Evolutionary conservation across 2,329 filamentous ascomycete species (phyloP).

Genomic region (Verticillium albo-atrum): DNA sequence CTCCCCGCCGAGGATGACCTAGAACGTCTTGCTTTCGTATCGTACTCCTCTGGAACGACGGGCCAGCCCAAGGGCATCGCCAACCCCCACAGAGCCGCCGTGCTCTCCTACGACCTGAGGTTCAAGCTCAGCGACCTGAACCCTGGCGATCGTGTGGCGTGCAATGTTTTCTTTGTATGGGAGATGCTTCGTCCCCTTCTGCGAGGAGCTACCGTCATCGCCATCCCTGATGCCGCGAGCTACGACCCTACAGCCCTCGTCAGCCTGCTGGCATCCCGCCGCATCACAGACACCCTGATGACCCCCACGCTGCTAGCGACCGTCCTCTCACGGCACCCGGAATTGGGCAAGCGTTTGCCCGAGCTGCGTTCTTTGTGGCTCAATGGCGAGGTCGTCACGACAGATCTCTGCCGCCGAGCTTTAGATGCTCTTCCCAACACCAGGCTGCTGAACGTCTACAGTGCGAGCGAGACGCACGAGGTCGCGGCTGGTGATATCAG

Average conservation of each 20-base stretch:
- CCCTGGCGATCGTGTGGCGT: constrained; percentile 75
- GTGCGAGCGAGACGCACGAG: constrained; percentile 78
- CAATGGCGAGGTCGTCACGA: constrained; percentile 79
- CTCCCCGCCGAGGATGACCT: constrained; percentile 63
- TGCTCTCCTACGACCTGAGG: constrained; percentile 69
- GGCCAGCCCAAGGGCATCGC: constrained; percentile 79
- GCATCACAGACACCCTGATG: constrained; percentile 77
- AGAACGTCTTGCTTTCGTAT: constrained; percentile 73
- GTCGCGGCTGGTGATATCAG: constrained; percentile 72
- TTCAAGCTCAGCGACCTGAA: constrained; percentile 66
- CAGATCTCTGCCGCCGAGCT: constrained; percentile 67
- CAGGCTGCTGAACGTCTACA: constrained; percentile 74
- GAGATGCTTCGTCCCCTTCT: constrained; percentile 75
- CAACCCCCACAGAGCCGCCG: constrained; percentile 70
- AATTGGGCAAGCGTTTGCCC: constrained; percentile 59
- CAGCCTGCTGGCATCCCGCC: constrained; percentile 60
- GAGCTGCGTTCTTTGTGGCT: constrained; percentile 70
- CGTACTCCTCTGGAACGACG: constrained; percentile 74
- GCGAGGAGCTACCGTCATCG: constrained; percentile 70
- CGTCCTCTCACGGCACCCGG: constrained; percentile 64
- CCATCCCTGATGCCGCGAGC: constrained; percentile 70
- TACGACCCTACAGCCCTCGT: constrained; percentile 74
- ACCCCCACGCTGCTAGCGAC: constrained; percentile 75
- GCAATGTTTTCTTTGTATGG: constrained; percentile 86
- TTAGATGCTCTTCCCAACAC: constrained; percentile 63